phyloP scores from a whole-genome alignment of 345 rosid species.

The Lepidium sativum region DNA sequence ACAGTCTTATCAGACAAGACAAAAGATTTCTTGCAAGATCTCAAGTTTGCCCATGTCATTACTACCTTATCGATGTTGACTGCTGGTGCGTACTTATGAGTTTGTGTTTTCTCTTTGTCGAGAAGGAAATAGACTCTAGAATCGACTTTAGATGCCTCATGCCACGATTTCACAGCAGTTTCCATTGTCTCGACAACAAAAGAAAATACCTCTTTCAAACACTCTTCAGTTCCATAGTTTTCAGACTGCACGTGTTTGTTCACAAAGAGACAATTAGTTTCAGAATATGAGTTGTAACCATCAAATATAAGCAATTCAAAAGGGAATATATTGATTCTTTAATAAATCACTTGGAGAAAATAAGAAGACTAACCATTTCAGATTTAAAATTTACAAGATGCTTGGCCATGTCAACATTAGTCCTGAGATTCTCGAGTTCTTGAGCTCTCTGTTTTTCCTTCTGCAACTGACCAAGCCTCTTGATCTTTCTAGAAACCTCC shows the following conservation, averaged over 20 bases:
- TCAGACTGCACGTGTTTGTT: slow-evolving; percentile 43
- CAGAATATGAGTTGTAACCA: background rate
- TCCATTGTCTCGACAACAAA: slow-evolving; percentile 79
- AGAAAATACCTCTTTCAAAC: slow-evolving; percentile 47
- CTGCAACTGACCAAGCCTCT: slow-evolving; percentile 57
- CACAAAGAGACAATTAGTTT: background rate
- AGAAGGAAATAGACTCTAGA: slow-evolving; percentile 70
- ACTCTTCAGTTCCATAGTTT: slow-evolving; percentile 53
- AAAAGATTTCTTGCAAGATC: background rate
- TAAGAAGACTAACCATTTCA: slow-evolving; percentile 61
- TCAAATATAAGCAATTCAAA: background rate
- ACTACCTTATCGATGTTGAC: slow-evolving; percentile 89
- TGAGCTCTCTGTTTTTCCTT: slow-evolving; percentile 75
- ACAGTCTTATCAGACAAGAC: background rate
- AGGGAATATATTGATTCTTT: background rate
- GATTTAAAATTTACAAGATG: slow-evolving; percentile 56
- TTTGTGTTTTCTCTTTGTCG: slow-evolving; percentile 68
- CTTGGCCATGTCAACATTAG: slow-evolving; percentile 70
- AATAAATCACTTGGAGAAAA: background rate
- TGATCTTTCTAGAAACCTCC: slow-evolving; percentile 82
- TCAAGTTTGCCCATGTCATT: background rate
- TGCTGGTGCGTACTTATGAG: slow-evolving; percentile 69
- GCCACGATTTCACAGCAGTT: slow-evolving; percentile 72
- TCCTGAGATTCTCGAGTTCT: slow-evolving; percentile 74
- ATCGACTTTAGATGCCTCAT: slow-evolving; percentile 73